A percentile compares a stretch with the other conserved stretches of the same genome.
Conservation (phyloP, 2,329 filamentous ascomycete genomes). For the Xylaria sp. region DNA sequence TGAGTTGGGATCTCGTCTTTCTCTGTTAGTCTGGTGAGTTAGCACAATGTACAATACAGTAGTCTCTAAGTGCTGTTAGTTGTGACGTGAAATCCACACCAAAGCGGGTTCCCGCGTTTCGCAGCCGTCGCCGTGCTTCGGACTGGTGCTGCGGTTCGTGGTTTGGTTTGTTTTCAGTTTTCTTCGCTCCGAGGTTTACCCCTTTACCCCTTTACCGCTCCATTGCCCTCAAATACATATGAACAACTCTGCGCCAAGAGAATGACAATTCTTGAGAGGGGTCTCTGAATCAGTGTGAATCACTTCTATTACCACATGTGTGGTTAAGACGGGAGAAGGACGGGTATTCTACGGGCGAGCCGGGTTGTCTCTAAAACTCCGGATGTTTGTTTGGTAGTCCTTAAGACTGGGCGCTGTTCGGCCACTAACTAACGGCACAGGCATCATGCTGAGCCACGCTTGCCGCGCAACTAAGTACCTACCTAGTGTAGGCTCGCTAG, state of each 20-base stretch:
- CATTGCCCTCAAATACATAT: too few relatives aligned
- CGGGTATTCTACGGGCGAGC: conserved; percentile 17
- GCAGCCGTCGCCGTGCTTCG: conserved; percentile 11
- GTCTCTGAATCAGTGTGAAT: too few relatives aligned
- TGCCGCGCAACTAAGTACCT: not conserved
- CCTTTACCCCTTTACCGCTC: not conserved
- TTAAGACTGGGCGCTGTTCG: not conserved
- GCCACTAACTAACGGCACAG: conserved; percentile 4
- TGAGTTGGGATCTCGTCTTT: too few relatives aligned
- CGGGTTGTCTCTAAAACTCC: not conserved
- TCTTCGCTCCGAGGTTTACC: not conserved
- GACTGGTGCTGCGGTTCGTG: conserved; percentile 11
- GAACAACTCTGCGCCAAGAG: not conserved
- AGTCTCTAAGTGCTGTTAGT: too few relatives aligned
- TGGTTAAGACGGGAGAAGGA: conserved; percentile 4
- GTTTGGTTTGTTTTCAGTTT: not conserved
- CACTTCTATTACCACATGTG: too few relatives aligned
- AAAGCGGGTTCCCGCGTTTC: conserved; percentile 1
- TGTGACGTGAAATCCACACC: too few relatives aligned
- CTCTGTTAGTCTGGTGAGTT: too few relatives aligned
- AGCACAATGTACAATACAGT: too few relatives aligned
- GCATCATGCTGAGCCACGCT: not conserved
- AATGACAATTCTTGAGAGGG: not conserved
- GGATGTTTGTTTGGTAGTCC: not conserved
- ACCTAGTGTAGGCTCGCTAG: too few relatives aligned